Base-by-base conservation (phyloP, 2,329 filamentous ascomycete species). In the Cladosporium sp. region DNA sequence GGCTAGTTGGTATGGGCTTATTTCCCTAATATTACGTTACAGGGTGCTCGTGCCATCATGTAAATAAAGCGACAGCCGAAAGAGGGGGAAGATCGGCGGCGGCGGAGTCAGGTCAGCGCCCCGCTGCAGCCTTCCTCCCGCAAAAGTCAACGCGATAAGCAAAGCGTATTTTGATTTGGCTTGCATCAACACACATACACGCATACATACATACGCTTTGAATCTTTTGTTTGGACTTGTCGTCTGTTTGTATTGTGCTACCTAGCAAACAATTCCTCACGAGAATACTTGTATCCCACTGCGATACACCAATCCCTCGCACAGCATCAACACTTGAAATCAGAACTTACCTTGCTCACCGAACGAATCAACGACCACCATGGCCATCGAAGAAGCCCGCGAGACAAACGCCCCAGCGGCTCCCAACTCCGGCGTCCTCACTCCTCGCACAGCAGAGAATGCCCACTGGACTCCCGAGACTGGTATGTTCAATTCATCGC, bases 391-490 rank as follows among this genome's bases (percentile, higher is more conserved):
- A 47, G 61, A 62, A 50, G 59, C 50, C 20, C 44, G 58, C 22
- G 53, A 53, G 44, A 61, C 61, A 63, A 40, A 65, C 65, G 52
- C 52, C 28, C 52, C 52, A 32, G 40, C 40, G 17, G 49, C 56
- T 17, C 60, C 60, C 52, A 47, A 24, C 52, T 55, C 52, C 5
- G 52, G 52, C 52, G 34, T 47, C 40, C 40, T 55, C 20, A 57
- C 51, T 8, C 59, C 64, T 42, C 60, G 65, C 37, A 54, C 51
- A 12, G 52, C 40, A 35, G 13, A 45, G 2, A 55, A 55, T 34
- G 62, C 61, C 60, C 54, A 70, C 66, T 80, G 77, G 77, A 75
- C 73, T 28, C 74, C 75, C 59, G 71, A 77, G 60, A 75, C 72
- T 58, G 76, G 76, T 78, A 77, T 69, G 74, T 76, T 3, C 3